These are phyloP conservation scores for Triticum aestivum DNA, from an alignment of 176 grass and related monocot species.

Conservation along the genomic window DNA sequence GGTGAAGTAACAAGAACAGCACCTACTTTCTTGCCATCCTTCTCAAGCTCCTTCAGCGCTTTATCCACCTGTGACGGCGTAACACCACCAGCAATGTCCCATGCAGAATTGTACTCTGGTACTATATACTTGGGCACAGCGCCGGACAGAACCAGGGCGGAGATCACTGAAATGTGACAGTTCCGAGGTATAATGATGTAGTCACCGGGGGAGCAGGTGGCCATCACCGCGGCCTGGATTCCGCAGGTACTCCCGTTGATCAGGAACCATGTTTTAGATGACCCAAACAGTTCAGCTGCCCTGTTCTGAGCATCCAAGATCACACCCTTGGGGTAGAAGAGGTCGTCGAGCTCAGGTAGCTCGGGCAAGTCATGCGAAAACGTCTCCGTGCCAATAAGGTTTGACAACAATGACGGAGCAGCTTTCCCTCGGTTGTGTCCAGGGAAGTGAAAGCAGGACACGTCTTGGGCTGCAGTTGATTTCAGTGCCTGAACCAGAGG, in stretches of 20 bases:
- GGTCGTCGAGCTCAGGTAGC: constrained; percentile 74
- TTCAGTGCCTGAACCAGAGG: constrained; percentile 69
- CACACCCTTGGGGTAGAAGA: constrained; percentile 76
- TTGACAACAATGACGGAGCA: constrained; percentile 41
- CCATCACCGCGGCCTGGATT: constrained; percentile 86
- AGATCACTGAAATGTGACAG: constrained; percentile 80
- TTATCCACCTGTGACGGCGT: constrained; percentile 45
- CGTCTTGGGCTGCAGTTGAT: constrained; percentile 56
- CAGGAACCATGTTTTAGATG: constrained; percentile 80
- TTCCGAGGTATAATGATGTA: constrained; percentile 71
- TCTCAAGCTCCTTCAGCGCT: constrained; percentile 57
- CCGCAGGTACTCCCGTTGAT: constrained; percentile 83
- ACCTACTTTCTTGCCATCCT: constrained; percentile 45
- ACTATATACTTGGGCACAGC: constrained; percentile 78
- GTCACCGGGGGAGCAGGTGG: constrained; percentile 65
- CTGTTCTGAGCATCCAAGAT: constrained; percentile 64
- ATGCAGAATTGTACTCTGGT: constrained; percentile 65
- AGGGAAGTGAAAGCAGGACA: constrained; percentile 87
- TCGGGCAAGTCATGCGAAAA: constrained; percentile 79
- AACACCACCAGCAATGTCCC: constrained; percentile 80
- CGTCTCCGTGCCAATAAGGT: constrained; percentile 36
- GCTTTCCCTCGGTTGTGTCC: constrained; percentile 82
- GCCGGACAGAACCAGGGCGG: constrained; percentile 70
- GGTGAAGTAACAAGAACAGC: constrained; percentile 82
- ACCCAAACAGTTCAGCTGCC: constrained; percentile 71